phyloP scores from a whole-genome alignment of 106 monocot genomes.

The Agapanthus africanus region DNA sequence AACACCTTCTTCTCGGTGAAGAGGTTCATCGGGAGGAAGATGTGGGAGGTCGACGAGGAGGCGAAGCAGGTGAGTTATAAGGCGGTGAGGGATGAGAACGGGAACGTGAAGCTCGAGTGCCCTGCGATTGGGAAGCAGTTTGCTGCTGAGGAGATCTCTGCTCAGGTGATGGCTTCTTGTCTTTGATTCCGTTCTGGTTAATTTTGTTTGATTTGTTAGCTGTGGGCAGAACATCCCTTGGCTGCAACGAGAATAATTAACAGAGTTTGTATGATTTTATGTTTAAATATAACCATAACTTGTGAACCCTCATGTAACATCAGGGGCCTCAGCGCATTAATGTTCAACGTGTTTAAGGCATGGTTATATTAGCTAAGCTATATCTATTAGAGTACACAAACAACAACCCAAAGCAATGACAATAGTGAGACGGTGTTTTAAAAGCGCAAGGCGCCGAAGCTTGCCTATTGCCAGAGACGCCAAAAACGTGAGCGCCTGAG shows the following conservation, averaged over 20 bases:
- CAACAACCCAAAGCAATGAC: too few species aligned
- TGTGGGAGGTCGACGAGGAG: constrained; percentile 86
- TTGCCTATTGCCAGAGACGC: too few species aligned
- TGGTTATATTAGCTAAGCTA: too few species aligned
- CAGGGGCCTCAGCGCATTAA: too few species aligned
- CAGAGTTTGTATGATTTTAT: neutral
- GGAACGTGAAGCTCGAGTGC: constrained; percentile 92
- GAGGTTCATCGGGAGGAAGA: constrained; percentile 90
- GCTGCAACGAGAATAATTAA: neutral
- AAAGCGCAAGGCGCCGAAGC: too few species aligned
- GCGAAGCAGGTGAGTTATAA: constrained; percentile 86
- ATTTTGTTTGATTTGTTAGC: neutral
- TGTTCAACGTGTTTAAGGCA: too few species aligned
- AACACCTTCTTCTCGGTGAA: constrained; percentile 96
- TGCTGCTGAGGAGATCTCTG: constrained; percentile 92
- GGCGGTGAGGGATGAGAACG: constrained; percentile 75
- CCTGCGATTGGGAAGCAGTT: constrained; percentile 94
- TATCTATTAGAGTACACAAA: too few species aligned
- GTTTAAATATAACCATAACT: neutral
- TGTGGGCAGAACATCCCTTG: neutral
- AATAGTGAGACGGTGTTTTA: too few species aligned
- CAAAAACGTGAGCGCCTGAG: too few species aligned
- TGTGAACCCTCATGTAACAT: too few species aligned
- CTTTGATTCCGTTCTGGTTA: neutral
- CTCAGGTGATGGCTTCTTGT: constrained; percentile 48